Base-by-base conservation (phyloP, 495 filamentous ascomycete genomes). In the Podospora bellae-mahoneyi region DNA sequence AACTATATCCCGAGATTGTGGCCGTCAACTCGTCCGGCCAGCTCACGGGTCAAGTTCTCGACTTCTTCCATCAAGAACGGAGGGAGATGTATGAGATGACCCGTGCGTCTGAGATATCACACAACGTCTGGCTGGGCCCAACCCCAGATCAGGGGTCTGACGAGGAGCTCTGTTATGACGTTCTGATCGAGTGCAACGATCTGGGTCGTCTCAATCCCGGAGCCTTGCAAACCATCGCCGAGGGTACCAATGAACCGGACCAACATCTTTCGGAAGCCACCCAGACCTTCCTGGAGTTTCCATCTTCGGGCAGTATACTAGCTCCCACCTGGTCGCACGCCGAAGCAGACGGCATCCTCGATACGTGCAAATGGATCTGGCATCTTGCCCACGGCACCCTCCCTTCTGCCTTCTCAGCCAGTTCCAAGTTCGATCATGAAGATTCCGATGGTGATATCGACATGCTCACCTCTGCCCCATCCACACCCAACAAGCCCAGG, bases 51-150 rank as follows among this genome's bases (percentile, higher is more conserved):
- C 86, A 89, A 26, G 88, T 93, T n/a, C 83, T 96, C 71, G 94
- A 97, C 76, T 96, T 99, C 74, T 91, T 91, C 77, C 89, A 95
- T 72, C 91, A 90, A 79, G 95, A 99, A 77, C 86, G 94, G 62
- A 70, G 87, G 56, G 95, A 99, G 76, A 99, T 99, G 95, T 92
- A 88, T 77, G 83, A 84, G 65, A 97, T 99, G 94, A 93, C 94
- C 2, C 87, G 86, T 68, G 90, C 93, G 13, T 91, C 93, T 2
- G 92, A 97, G 77, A 94, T 97, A 59, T 87, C 91, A 26, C 80
- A 84, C 67, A 97, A 97, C 78, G 92, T 97, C 23, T 99, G 90
- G 89, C 82, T 97, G 60, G 95, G 95, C 0, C 91, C 93, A 3
- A 96, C 91, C 1, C 92, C 93, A 0, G 94, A 97, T 71, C 83